Evolutionary conservation across 2,329 filamentous ascomycete species (phyloP), one percentile per base, ranked within the genome.

Genomic region (Pezicula radicicola): DNA sequence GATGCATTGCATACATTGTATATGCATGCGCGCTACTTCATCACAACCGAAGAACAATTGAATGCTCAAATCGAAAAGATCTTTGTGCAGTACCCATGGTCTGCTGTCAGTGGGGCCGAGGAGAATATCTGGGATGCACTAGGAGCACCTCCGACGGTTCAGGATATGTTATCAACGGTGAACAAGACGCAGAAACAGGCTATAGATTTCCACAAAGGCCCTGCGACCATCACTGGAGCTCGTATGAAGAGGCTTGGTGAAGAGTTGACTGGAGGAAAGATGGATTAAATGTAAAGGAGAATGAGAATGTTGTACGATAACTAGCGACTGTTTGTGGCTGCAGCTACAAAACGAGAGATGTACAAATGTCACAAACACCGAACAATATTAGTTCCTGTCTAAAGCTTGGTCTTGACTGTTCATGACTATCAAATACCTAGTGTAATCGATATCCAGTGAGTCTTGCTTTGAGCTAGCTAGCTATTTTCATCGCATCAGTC

Each of bases 1-100:
- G 83, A 93, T 59, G 80, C 86, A 15, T 73, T 99, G 28, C 90
- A 96, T 71, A 85, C 89, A 53, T 80, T 99, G 12, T 99, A 99
- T 72, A 88, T 94, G 73, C 88, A 91, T 61, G 91, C 94, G 5
- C 82, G 88, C 25, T 76, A 83, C 37, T 99, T 97, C 72, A 97
- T 99, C 66, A 85, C 91, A 16, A 85, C 80, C 21, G 91, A 96
- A 68, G 73, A 79, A 47, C 87, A 96, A 68, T 80, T 99, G 33
- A 80, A 88, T 60, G 75, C 76, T 15, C 80, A 84, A 58, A 85
- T 97, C 51, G 87, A 95, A 19, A 73, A 78, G 56, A 77, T 87
- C n/a, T 99, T 97, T 72, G 79, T 83, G 15, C 82, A 84, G 25
- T 7, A 45, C 6, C 42, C 42, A 45, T 45, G 42, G 42, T 6